Evolutionary conservation across 306 rosid genomes (phyloP).

Genomic region (Vicia faba): DNA sequence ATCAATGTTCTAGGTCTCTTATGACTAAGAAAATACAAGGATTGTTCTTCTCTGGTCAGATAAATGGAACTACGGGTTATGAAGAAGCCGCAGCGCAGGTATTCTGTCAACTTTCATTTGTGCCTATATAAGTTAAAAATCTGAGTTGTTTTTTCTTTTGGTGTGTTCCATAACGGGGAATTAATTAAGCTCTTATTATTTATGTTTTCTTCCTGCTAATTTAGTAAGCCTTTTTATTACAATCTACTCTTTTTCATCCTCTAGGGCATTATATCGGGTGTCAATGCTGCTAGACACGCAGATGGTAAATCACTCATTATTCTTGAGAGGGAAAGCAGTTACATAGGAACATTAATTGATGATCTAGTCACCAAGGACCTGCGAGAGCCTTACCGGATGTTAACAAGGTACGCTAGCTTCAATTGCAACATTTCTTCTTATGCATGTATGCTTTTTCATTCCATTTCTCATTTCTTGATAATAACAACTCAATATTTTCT

Average conservation of each 20-base stretch:
- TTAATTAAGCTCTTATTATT: constrained; percentile 23
- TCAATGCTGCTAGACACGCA: constrained; percentile 91
- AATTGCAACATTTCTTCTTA: constrained; percentile 17
- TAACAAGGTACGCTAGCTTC: constrained; percentile 44
- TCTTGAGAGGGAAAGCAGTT: constrained; percentile 98
- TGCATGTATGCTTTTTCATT: constrained; percentile 29
- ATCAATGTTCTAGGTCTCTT: constrained; percentile 87
- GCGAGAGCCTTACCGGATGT: constrained; percentile 53
- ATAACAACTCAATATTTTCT: constrained; percentile 8
- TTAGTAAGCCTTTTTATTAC: constrained; percentile 30
- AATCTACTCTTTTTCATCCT: constrained; percentile 22
- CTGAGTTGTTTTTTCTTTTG: not conserved
- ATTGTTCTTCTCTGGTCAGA: constrained; percentile 97
- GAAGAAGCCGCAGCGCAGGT: constrained; percentile 99
- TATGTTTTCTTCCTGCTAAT: constrained; percentile 21
- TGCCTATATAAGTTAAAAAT: constrained; percentile 22
- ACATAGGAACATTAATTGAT: constrained; percentile 85
- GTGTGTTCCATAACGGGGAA: not conserved
- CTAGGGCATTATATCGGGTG: constrained; percentile 90
- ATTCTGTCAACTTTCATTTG: constrained; percentile 34
- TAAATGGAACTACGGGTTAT: constrained; percentile 97
- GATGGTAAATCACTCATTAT: constrained; percentile 79
- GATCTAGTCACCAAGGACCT: constrained; percentile 52
- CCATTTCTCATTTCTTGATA: constrained; percentile 17
- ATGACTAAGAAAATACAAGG: constrained; percentile 95